These are phyloP conservation scores for Brassica juncea DNA, from an alignment of 345 rosid species.

Conservation along the genomic window DNA sequence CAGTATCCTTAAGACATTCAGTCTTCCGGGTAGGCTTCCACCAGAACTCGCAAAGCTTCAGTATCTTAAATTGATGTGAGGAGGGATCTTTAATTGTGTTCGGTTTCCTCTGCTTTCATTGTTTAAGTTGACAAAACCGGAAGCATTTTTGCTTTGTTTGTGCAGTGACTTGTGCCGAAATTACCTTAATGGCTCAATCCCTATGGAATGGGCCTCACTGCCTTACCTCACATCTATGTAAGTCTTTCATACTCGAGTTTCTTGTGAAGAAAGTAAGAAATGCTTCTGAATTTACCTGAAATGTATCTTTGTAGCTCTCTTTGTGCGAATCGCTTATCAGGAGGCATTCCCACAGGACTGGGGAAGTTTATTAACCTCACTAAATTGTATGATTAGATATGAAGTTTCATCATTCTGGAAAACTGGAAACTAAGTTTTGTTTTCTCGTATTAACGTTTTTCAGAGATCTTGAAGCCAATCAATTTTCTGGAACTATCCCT, in stretches of 20 bases:
- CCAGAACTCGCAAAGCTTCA: constrained; percentile 59
- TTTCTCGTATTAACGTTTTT: not conserved
- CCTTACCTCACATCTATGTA: constrained; percentile 48
- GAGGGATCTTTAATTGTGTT: not conserved
- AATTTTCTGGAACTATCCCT: constrained; percentile 58
- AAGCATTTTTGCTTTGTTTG: not conserved
- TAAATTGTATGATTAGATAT: constrained; percentile 43
- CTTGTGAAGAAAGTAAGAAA: not conserved
- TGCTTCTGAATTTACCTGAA: constrained; percentile 13
- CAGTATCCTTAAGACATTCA: constrained; percentile 52
- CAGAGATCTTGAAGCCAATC: constrained; percentile 67
- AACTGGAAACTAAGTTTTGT: not conserved
- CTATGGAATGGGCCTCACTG: constrained; percentile 60
- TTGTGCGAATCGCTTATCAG: constrained; percentile 57
- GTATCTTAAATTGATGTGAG: constrained; percentile 59
- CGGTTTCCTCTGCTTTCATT: not conserved
- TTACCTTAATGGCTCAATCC: constrained; percentile 58
- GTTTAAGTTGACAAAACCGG: not conserved
- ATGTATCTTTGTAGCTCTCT: constrained; percentile 45
- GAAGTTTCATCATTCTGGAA: not conserved
- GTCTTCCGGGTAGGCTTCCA: constrained; percentile 73
- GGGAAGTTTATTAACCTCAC: constrained; percentile 54
- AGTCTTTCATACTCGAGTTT: constrained; percentile 31
- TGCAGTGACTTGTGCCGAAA: constrained; percentile 65
- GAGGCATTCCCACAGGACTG: constrained; percentile 54